phyloP scores from a whole-genome alignment of 1,139 yeast genomes.

The Taiozyma onychis region DNA sequence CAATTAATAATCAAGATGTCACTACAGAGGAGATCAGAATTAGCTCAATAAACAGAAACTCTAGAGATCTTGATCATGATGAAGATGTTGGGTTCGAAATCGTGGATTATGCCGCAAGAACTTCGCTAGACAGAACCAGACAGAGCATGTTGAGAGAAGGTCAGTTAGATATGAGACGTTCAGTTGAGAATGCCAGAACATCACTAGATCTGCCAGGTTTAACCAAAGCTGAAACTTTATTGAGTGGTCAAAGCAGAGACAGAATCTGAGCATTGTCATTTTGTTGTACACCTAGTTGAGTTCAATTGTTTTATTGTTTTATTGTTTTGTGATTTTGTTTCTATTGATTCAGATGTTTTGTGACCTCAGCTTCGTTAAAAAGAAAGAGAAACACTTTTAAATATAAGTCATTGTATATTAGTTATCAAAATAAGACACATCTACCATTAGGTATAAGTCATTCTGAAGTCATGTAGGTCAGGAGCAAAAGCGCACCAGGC shows the following conservation, averaged over 20 bases:
- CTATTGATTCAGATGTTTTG: not conserved
- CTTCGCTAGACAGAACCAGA: conserved; percentile 32
- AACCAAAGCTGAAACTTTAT: conserved; percentile 29
- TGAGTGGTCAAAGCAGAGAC: conserved; percentile 22
- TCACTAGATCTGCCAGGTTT: conserved; percentile 35
- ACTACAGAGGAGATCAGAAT: conserved; percentile 22
- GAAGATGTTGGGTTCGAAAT: conserved; percentile 2
- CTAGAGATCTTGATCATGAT: conserved; percentile 7
- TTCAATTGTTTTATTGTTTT: not conserved
- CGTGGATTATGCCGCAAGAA: conserved; percentile 19
- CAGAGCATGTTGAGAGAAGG: conserved; percentile 28
- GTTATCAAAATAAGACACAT: not conserved
- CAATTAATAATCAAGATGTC: conserved; percentile 20
- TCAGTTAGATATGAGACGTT: conserved; percentile 30
- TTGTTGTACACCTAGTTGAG: not conserved
- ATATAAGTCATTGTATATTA: not conserved
- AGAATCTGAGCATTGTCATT: not conserved
- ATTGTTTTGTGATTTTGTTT: not conserved
- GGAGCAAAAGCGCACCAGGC: too few species aligned
- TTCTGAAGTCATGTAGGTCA: too few species aligned
- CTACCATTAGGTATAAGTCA: not conserved
- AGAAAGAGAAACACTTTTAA: not conserved
- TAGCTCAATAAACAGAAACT: conserved; percentile 26
- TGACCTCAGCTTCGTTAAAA: not conserved
- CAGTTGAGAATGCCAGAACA: conserved; percentile 32